These are phyloP conservation scores for Naganishia randhawae DNA, from an alignment of 768 basidiomycete genomes.

Conservation along the genomic window DNA sequence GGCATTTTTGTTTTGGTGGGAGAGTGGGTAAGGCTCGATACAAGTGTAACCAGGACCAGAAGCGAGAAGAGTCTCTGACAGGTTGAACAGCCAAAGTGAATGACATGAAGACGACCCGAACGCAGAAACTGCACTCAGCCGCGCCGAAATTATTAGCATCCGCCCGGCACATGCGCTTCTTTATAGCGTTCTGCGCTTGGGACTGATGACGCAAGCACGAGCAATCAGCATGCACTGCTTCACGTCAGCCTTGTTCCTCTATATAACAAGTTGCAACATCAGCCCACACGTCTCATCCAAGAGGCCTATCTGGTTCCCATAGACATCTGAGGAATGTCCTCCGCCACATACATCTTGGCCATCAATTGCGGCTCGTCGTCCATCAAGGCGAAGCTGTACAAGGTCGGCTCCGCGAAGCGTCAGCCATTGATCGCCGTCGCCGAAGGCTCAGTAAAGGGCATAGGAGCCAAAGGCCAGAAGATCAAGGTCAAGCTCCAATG, in stretches of 20 bases:
- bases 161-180: neutral
- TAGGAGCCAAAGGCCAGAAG: slow-evolving; percentile 50
- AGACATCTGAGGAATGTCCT: neutral
- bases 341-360: slow-evolving; percentile 57
- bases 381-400: slow-evolving; percentile 73
- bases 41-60: slow-evolving; percentile 18
- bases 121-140: too few species aligned
- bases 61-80: neutral
- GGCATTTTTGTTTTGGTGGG: slow-evolving; percentile 25
- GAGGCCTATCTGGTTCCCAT: neutral
- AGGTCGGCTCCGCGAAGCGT: slow-evolving; percentile 36
- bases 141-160: slow-evolving; percentile 19
- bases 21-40: neutral
- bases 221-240: neutral
- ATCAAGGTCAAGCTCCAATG: slow-evolving; percentile 51
- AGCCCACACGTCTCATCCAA: neutral
- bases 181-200: neutral
- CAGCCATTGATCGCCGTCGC: slow-evolving; percentile 38
- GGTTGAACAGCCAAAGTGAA: neutral
- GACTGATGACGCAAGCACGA: slow-evolving; percentile 13
- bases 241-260: slow-evolving; percentile 1
- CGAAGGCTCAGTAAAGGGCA: slow-evolving; percentile 36
- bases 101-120: neutral
- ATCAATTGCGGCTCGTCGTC: slow-evolving; percentile 81
- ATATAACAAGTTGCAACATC: neutral